Evolutionary conservation across 306 rosid species (phyloP).

Genomic region (Cyamopsis tetragonoloba): DNA sequence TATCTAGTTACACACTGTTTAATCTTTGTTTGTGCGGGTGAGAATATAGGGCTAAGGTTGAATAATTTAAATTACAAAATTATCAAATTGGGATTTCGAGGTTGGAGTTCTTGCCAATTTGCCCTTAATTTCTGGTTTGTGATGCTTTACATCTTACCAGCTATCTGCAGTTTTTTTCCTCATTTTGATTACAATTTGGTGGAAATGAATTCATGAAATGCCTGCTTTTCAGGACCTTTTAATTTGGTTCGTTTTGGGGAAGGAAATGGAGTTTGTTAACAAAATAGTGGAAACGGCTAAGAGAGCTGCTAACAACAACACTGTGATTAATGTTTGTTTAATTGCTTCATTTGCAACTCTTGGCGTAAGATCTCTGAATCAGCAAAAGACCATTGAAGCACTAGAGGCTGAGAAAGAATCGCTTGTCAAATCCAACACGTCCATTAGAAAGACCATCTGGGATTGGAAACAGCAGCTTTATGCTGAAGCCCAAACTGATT

Average conservation of each 20-base stretch:
- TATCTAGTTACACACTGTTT: too few species aligned
- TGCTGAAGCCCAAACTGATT: slow-evolving; percentile 52
- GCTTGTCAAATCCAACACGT: slow-evolving; percentile 59
- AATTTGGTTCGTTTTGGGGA: slow-evolving; percentile 20
- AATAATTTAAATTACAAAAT: neutral
- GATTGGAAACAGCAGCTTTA: slow-evolving; percentile 80
- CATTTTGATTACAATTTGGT: neutral
- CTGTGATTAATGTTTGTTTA: slow-evolving; percentile 50
- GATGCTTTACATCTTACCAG: neutral
- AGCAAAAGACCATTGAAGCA: slow-evolving; percentile 58
- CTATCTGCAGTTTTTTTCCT: neutral
- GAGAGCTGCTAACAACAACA: slow-evolving; percentile 52
- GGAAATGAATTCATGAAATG: neutral
- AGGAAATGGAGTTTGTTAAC: slow-evolving; percentile 52
- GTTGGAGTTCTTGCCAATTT: neutral
- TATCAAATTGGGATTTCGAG: neutral
- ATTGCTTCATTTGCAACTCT: slow-evolving; percentile 49
- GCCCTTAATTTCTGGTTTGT: neutral
- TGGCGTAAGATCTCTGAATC: slow-evolving; percentile 47
- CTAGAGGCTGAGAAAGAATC: slow-evolving; percentile 69
- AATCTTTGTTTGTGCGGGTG: neutral
- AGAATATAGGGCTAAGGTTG: neutral
- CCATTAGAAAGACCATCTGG: slow-evolving; percentile 64
- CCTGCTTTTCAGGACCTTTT: neutral
- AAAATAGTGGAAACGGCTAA: slow-evolving; percentile 34